Percentiles rank a stretch among this genome's conserved stretches.
These are phyloP conservation scores for Phytophthora boehmeriae DNA, from an alignment of 352 stramenopile species.

Conservation along the genomic window DNA sequence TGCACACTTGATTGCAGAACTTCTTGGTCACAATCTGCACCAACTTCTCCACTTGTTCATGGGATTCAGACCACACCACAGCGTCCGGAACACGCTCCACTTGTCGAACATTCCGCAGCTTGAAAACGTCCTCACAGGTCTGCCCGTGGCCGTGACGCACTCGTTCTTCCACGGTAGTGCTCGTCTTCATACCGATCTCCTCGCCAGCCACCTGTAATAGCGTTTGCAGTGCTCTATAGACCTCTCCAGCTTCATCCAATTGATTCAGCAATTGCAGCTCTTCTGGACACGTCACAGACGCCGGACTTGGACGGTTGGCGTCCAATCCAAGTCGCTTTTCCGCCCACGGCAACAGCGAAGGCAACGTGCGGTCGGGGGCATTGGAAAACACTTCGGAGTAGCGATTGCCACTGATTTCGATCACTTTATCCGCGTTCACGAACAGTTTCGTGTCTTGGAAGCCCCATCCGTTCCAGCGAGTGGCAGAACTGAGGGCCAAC, in stretches of 20 bases:
- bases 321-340: constrained; percentile 63
- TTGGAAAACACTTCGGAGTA: constrained; percentile 68
- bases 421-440: constrained; percentile 54
- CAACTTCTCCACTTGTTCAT: constrained; percentile 86
- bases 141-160: constrained; percentile 74
- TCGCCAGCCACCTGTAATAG: constrained; percentile 39
- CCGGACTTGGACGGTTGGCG: constrained; percentile 36
- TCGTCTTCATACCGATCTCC: constrained; percentile 40
- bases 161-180: constrained; percentile 50
- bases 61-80: constrained; percentile 88
- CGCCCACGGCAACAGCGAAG: constrained; percentile 59
- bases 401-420: constrained; percentile 65
- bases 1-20: constrained; percentile 69
- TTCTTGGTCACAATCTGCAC: constrained; percentile 68
- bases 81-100: constrained; percentile 86
- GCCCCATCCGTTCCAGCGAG: constrained; percentile 79
- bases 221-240: constrained; percentile 21
- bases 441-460: constrained; percentile 76
- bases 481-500: constrained; percentile 38
- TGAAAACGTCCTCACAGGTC: constrained; percentile 77
- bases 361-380: constrained; percentile 51
- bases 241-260: constrained; percentile 16
- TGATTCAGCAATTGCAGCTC: constrained; percentile 41
- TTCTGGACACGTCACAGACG: constrained; percentile 36
- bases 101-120: constrained; percentile 46